Evolutionary conservation across 495 filamentous ascomycete species (phyloP).

Genomic region (Aspergillus egyptiacus): DNA sequence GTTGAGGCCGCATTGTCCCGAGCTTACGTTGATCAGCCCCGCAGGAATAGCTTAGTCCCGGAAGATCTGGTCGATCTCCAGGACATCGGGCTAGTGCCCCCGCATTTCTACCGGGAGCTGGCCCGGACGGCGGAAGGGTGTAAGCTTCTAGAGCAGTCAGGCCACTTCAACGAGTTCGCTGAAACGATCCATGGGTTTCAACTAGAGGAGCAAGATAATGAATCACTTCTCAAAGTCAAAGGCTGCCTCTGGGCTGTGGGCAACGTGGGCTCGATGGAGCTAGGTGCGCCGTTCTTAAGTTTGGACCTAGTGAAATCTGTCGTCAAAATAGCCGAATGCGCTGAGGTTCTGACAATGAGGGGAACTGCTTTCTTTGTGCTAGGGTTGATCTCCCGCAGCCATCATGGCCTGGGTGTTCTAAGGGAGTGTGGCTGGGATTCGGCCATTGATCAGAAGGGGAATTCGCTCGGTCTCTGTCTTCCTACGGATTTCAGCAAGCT

Average conservation of each 20-base stretch:
- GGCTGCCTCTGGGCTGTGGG: slow-evolving; percentile 97
- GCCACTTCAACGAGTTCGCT: slow-evolving; percentile 91
- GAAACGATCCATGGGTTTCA: slow-evolving; percentile 79
- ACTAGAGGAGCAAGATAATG: slow-evolving; percentile 75
- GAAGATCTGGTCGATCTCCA: slow-evolving; percentile 55
- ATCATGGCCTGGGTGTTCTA: slow-evolving; percentile 86
- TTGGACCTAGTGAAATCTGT: slow-evolving; percentile 80
- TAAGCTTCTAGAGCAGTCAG: slow-evolving; percentile 80
- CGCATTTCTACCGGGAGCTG: slow-evolving; percentile 95
- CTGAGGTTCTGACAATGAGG: slow-evolving; percentile 83
- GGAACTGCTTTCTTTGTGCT: slow-evolving; percentile 96
- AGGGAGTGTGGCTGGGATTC: slow-evolving; percentile 86
- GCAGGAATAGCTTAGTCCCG: slow-evolving; percentile 34
- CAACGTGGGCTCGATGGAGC: slow-evolving; percentile 96
- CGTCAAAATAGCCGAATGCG: slow-evolving; percentile 76
- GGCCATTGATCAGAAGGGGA: slow-evolving; percentile 74
- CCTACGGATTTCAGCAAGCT: slow-evolving; percentile 71
- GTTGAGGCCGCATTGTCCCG: slow-evolving; percentile 93
- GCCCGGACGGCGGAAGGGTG: slow-evolving; percentile 91
- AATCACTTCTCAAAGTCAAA: slow-evolving; percentile 89
- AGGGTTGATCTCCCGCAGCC: slow-evolving; percentile 84
- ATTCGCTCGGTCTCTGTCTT: slow-evolving; percentile 79
- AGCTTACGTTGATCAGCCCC: slow-evolving; percentile 62
- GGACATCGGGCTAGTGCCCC: slow-evolving; percentile 68
- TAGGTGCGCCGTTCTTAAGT: slow-evolving; percentile 86